A percentile compares a stretch with the other conserved stretches of the same genome.
These are phyloP conservation scores for Colletotrichum siamense DNA, from an alignment of 2,329 filamentous ascomycete genomes.

Conservation along the genomic window DNA sequence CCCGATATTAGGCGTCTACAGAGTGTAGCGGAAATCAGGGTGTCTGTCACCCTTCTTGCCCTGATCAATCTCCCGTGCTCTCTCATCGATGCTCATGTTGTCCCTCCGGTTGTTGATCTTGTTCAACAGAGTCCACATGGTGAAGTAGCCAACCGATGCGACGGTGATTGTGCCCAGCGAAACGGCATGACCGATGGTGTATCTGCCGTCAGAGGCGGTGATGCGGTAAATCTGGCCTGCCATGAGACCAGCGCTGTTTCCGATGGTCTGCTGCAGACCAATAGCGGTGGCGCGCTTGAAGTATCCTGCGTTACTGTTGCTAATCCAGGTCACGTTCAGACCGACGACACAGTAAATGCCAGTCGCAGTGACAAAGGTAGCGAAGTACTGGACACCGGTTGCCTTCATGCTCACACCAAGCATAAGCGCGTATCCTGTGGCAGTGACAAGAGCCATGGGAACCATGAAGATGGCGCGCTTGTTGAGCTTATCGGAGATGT, in stretches of 20 bases:
- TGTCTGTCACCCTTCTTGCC: slow-evolving; percentile 18
- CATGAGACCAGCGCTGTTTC: slow-evolving; percentile 51
- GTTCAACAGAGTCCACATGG: slow-evolving; percentile 5
- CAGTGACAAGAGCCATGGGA: slow-evolving; percentile 50
- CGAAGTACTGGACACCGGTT: slow-evolving; percentile 3
- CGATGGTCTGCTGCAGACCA: slow-evolving; percentile 36
- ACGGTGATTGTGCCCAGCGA: slow-evolving; percentile 15
- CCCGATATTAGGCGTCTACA: background rate
- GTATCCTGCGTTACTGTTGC: slow-evolving; percentile 49
- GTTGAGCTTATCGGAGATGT: slow-evolving; percentile 47
- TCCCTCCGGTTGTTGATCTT: slow-evolving; percentile 8
- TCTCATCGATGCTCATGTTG: slow-evolving; percentile 14
- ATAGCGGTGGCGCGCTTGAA: slow-evolving; percentile 51
- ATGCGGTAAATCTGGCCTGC: slow-evolving; percentile 38
- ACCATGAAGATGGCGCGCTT: slow-evolving; percentile 47
- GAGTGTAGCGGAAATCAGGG: slow-evolving; percentile 16
- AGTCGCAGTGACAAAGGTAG: background rate
- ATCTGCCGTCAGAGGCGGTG: slow-evolving; percentile 3
- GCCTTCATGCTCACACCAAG: slow-evolving; percentile 50
- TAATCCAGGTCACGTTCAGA: slow-evolving; percentile 51
- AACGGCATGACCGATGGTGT: slow-evolving; percentile 16
- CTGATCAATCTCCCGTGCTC: slow-evolving; percentile 1
- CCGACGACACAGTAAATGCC: slow-evolving; percentile 32
- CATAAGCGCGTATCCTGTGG: slow-evolving; percentile 55
- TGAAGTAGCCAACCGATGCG: slow-evolving; percentile 4